These are phyloP conservation scores for Petrea volubilis DNA, from an alignment of 257 asterid genomes.

Conservation along the genomic window DNA sequence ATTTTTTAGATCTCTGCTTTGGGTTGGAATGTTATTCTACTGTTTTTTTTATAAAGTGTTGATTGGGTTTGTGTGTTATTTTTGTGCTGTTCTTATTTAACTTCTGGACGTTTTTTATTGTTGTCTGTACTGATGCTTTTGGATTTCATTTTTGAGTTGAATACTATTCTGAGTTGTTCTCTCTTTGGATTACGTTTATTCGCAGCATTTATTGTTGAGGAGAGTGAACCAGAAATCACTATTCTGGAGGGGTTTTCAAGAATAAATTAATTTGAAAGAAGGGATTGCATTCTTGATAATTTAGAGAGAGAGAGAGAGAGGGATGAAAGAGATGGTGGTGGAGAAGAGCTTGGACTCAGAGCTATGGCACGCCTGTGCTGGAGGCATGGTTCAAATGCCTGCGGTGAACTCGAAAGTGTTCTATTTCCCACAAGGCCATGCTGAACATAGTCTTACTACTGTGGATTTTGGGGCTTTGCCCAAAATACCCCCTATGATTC, in stretches of 20 bases:
- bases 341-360: slow-evolving; percentile 49
- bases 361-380: slow-evolving; percentile 63
- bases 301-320: not conserved
- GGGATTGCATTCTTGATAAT: slow-evolving; percentile 4
- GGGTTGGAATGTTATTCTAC: not conserved
- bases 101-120: not conserved
- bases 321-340: slow-evolving; percentile 27
- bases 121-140: not conserved
- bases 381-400: slow-evolving; percentile 54
- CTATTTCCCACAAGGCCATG: slow-evolving; percentile 65
- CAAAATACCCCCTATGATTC: slow-evolving; percentile 44
- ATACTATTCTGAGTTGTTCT: not conserved
- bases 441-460: slow-evolving; percentile 45
- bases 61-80: not conserved
- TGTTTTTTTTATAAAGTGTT: not conserved
- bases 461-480: slow-evolving; percentile 49
- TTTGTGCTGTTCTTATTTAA: not conserved
- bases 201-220: slow-evolving; percentile 32
- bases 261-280: slow-evolving; percentile 16
- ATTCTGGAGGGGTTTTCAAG: not conserved
- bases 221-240: not conserved
- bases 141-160: slow-evolving; percentile 4
- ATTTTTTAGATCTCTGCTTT: slow-evolving; percentile 26
- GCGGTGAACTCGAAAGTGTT: slow-evolving; percentile 44
- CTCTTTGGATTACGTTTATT: slow-evolving; percentile 9